Conservation (phyloP, 345 rosid genomes). For the Bretschneidera sinensis region DNA sequence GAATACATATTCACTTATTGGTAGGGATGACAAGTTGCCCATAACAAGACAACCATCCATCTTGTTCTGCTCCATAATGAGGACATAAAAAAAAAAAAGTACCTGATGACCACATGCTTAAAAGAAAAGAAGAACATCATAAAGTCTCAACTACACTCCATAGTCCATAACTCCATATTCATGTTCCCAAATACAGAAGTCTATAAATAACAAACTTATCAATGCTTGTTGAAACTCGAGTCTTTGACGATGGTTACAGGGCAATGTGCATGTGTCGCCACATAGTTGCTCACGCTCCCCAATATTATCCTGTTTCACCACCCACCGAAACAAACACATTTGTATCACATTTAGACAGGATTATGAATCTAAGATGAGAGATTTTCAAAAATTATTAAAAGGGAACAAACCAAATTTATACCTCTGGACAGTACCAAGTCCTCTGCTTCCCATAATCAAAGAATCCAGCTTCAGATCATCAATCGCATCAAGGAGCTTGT, state of each 20-base stretch:
- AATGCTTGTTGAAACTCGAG: slow-evolving; percentile 9
- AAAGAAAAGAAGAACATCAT: too few species aligned
- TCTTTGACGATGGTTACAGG: slow-evolving; percentile 60
- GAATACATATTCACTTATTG: too few species aligned
- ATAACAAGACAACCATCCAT: too few species aligned
- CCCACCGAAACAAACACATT: too few species aligned
- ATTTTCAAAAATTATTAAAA: not conserved
- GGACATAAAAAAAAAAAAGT: too few species aligned
- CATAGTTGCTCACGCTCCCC: slow-evolving; percentile 62
- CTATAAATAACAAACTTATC: too few species aligned
- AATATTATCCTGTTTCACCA: slow-evolving; percentile 62
- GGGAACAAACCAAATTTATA: slow-evolving; percentile 3
- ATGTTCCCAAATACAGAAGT: too few species aligned
- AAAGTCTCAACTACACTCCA: too few species aligned
- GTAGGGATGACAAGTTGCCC: too few species aligned
- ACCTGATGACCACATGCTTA: too few species aligned
- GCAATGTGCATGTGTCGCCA: slow-evolving; percentile 46
- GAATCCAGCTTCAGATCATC: slow-evolving; percentile 81
- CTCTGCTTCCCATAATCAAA: slow-evolving; percentile 92
- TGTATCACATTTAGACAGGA: not conserved
- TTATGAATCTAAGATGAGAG: not conserved
- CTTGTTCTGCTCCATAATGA: too few species aligned
- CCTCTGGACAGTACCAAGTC: slow-evolving; percentile 85
- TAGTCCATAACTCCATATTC: too few species aligned
- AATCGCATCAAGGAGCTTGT: slow-evolving; percentile 64